Evolutionary conservation across 2,329 filamentous ascomycete genomes (phyloP).

Genomic region (Beauveria varroae): DNA sequence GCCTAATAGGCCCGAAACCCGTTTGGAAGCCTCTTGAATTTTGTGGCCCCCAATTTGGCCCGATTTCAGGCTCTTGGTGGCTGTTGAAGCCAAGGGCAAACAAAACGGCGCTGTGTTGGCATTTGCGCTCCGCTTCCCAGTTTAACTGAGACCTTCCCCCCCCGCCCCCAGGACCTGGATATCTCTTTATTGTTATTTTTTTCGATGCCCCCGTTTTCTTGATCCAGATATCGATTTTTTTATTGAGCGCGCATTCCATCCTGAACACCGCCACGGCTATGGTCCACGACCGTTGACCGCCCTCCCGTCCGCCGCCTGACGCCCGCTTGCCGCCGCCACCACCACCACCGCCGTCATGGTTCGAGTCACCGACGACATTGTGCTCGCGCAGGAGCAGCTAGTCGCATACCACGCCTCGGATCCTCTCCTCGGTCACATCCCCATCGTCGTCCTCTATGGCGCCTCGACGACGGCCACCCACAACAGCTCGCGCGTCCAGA

Average conservation of each 20-base stretch:
- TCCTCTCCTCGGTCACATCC: constrained; percentile 69
- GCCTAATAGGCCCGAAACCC: neutral
- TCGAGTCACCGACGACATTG: constrained; percentile 69
- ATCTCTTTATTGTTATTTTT: neutral
- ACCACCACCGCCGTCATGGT: constrained; percentile 57
- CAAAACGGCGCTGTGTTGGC: neutral
- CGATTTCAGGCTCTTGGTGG: neutral
- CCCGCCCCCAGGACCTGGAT: neutral
- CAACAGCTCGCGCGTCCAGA: constrained; percentile 88
- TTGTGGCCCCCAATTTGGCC: neutral
- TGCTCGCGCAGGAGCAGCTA: constrained; percentile 72
- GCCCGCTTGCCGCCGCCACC: neutral
- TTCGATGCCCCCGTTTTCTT: neutral
- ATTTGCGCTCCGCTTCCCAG: neutral
- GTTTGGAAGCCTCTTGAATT: neutral
- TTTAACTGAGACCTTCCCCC: constrained; percentile 1
- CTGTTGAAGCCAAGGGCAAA: neutral
- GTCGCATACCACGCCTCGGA: constrained; percentile 87
- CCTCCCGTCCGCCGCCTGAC: neutral
- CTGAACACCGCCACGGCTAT: constrained; percentile 14
- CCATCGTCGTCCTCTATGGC: constrained; percentile 86
- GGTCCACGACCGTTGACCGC: constrained; percentile 18
- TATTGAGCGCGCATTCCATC: constrained; percentile 3
- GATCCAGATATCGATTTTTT: neutral
- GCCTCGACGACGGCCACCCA: constrained; percentile 78